phyloP scores from a whole-genome alignment of 805 yeast genomes.

The Hagleromyces aurorensis region DNA sequence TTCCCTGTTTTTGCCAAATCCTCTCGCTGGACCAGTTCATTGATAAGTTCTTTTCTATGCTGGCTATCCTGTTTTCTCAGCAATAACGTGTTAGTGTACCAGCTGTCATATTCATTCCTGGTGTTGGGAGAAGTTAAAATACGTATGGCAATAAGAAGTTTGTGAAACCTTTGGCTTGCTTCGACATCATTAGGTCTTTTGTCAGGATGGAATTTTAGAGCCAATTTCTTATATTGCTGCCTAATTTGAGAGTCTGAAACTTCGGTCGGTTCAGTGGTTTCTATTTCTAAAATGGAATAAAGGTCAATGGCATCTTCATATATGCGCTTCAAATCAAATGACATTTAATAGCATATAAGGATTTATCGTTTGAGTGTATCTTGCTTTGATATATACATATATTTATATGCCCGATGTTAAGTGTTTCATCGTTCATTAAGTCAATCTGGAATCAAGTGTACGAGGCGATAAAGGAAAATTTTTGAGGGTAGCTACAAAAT shows the following conservation, averaged over 20 bases:
- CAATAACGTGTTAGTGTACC: conserved; percentile 7
- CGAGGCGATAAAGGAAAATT: too few species aligned
- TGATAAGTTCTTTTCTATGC: conserved; percentile 5
- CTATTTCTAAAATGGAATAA: conserved; percentile 38
- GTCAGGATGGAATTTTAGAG: conserved; percentile 26
- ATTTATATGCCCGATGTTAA: too few species aligned
- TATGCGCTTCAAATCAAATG: conserved; percentile 6
- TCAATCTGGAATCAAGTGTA: too few species aligned
- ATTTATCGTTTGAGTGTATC: too few species aligned
- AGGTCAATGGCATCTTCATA: conserved; percentile 18
- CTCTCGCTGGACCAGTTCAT: conserved; percentile 4
- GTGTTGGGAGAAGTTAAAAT: conserved; percentile 16
- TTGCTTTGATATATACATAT: too few species aligned
- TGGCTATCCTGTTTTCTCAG: not conserved
- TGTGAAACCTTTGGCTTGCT: conserved; percentile 19
- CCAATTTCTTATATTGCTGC: conserved; percentile 17
- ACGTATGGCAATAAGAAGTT: conserved; percentile 22
- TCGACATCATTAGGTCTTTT: conserved; percentile 13
- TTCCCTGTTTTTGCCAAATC: conserved; percentile 1
- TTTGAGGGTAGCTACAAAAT: too few species aligned
- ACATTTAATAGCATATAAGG: too few species aligned
- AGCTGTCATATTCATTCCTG: conserved; percentile 20
- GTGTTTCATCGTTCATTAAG: too few species aligned
- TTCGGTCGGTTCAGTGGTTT: conserved; percentile 37
- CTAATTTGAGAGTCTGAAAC: conserved; percentile 27